phyloP scores from a whole-genome alignment of 2,329 filamentous ascomycete genomes.

The Arthrinium phaeospermum region DNA sequence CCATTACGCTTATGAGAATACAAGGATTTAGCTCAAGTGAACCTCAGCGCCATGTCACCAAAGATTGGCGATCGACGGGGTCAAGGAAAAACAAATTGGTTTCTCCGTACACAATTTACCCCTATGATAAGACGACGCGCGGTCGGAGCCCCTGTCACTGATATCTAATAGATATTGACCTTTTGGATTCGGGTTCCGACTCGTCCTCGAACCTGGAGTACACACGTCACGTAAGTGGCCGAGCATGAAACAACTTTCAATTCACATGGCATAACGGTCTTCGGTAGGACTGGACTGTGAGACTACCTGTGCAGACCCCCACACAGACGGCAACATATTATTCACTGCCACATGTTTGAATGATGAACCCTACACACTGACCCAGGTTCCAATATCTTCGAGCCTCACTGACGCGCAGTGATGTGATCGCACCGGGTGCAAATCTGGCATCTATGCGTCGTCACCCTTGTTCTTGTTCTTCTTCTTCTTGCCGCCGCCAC shows the following conservation, averaged over 20 bases:
- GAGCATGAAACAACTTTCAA: background rate
- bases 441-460: slow-evolving; percentile 24
- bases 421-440: background rate
- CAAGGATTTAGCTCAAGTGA: too few relatives aligned
- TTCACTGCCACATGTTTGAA: background rate
- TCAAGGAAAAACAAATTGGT: too few relatives aligned
- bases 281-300: background rate
- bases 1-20: too few relatives aligned
- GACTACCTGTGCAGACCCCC: background rate
- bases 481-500: slow-evolving; percentile 70
- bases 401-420: background rate
- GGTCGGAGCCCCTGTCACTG: background rate
- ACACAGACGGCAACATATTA: background rate
- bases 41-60: too few relatives aligned
- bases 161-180: background rate
- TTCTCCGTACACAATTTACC: too few relatives aligned
- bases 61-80: too few relatives aligned
- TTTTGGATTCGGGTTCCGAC: background rate
- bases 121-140: too few relatives aligned
- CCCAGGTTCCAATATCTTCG: background rate
- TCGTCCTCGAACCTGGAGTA: background rate
- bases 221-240: background rate
- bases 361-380: background rate
- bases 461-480: slow-evolving; percentile 59
- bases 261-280: background rate